Evolutionary conservation across 108 stramenopile species (phyloP).

Genomic region (Nitzschia putrida): DNA sequence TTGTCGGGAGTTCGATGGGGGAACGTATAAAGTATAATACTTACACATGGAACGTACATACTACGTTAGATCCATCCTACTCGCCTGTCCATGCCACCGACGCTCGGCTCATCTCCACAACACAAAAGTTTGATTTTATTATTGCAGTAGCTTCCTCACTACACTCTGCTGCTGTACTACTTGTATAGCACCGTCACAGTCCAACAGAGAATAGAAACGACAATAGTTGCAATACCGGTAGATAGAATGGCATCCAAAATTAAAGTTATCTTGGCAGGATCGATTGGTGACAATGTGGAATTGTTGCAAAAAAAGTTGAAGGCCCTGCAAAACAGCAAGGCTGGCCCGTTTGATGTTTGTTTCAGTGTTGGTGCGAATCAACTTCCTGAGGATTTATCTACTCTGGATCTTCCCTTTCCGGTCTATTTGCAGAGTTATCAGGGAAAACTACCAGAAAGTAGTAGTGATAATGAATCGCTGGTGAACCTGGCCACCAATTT

Average conservation of each 20-base stretch:
- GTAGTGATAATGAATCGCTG: constrained; percentile 1
- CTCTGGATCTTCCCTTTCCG: constrained; percentile 37
- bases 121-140: too few relatives aligned
- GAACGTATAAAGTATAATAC: too few relatives aligned
- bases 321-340: constrained; percentile 70
- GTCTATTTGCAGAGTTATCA: constrained; percentile 40
- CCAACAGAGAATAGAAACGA: too few relatives aligned
- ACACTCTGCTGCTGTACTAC: too few relatives aligned
- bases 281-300: constrained; percentile 54
- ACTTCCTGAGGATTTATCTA: constrained; percentile 10
- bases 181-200: too few relatives aligned
- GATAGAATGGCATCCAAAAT: constrained; percentile 38
- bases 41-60: too few relatives aligned
- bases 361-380: constrained; percentile 68
- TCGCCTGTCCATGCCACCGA: too few relatives aligned
- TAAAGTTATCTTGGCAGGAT: constrained; percentile 71
- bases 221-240: background rate
- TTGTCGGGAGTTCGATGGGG: too few relatives aligned
- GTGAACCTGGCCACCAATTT: constrained; percentile 13
- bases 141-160: too few relatives aligned
- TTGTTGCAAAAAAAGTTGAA: constrained; percentile 54
- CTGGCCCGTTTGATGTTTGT: constrained; percentile 82
- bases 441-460: constrained; percentile 9
- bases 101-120: too few relatives aligned
- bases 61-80: too few relatives aligned